Base-by-base conservation (phyloP, 768 basidiomycete species). In the Austroboletus eburneus region DNA sequence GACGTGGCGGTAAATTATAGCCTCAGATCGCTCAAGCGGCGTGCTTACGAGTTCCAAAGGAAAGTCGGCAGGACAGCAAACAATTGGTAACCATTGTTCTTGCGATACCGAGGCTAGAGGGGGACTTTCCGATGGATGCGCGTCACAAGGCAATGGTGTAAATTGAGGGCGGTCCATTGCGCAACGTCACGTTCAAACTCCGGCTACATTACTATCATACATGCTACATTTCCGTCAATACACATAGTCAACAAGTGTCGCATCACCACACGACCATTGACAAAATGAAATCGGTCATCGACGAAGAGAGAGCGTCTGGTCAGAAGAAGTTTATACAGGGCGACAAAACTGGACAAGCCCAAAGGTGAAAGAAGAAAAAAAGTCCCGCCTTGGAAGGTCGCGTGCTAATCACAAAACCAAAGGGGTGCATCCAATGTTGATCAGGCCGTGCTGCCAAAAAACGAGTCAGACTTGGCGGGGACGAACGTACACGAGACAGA, bases 31-130 rank as follows among this genome's bases (percentile, higher is more conserved):
- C 5, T n/a, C 33, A 14, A 34, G 33, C 14, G 33, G 5, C 16
- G 33, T n/a, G 47, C 74, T 59, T 50, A 78, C 78, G 38, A 78
- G 53, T 25, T 73, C 67, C 24, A 63, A 43, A 1, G 75, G 59
- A 57, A 75, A 79, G 49, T 66, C 61, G 6, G 73, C 67, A 7
- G 66, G 62, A 45, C 76, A 78, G 14, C 54, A 44, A 23, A 76
- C 53, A 27, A 77, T 59, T 6, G 77, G 69, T 0, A 55, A 0
- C 64, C 64, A 66, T 22, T 35, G 20, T 17, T 53, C 49, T 4
- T 39, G 43, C 35, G 32, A 40, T 34, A 3, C 5, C 2, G 29
- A 53, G 3, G 12, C 17, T 39, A 59, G 38, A 8, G 43, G 35
- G 2, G 46, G 29, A n/a, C 47, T 43, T 16, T 44, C 9, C 5